Evolutionary conservation across 495 filamentous ascomycete species (phyloP), one percentile per base, ranked within the genome.

Genomic region (Astrocystis sublimbata): DNA sequence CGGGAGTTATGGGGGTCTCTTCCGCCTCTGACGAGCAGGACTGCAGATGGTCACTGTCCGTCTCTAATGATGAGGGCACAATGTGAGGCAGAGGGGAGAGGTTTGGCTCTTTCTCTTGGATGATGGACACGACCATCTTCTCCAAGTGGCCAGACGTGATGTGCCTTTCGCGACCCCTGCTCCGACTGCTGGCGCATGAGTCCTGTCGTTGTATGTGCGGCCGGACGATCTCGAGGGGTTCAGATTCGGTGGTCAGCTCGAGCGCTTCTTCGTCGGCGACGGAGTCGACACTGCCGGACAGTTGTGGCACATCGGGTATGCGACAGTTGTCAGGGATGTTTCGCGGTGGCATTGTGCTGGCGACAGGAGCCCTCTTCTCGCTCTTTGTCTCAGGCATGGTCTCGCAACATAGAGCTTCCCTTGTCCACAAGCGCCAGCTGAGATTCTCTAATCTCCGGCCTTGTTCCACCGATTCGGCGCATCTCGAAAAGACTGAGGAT

Each of bases 361-460:
- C 76, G 30, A 68, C 61, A 24, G 62, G 24, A 47, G 74, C 55
- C 46, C 81, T 10, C 21, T 35, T 35, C 28, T 61, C 47, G 43
- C 49, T 49, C 49, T 60, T 57, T 66, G 78, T 72, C 62, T 73
- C 68, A 67, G 58, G 71, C 24, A 67, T 64, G 8, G 70, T 76
- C 62, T 92, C 91, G 75, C 93, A 96, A 77, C 94, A 98, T 65
- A 99, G 94, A 8, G 92, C 96, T 72, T 98, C 96, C 52, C 92
- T 86, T 64, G 90, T 96, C 93, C 93, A 99, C 64, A 99, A 78
- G 61, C 94, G 82, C 94, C 94, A 99, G 68, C 89, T 93, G 30
- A 99, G 73, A 76, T 99, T 99, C 72, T 98, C 96, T 61, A 97
- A 80, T 69, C 94, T 83, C 68, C 92, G 86, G 23, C 94, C 94